phyloP scores from a whole-genome alignment of 2,329 filamentous ascomycete species.

The Paecilomyces formosus region DNA sequence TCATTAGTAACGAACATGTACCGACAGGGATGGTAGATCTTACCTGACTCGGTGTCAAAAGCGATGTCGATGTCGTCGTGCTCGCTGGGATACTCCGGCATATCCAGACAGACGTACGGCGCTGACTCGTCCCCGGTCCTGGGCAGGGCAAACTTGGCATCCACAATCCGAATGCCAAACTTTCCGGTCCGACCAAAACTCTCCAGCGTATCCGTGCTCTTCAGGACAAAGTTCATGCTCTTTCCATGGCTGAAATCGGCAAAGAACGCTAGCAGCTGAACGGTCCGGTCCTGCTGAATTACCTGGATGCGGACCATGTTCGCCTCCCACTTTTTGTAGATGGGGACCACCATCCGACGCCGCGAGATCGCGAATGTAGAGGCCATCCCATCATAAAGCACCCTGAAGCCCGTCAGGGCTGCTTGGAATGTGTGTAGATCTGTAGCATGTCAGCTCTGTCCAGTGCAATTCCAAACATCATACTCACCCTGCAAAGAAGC shows the following conservation, averaged over 20 bases:
- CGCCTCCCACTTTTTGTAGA: slow-evolving; percentile 92
- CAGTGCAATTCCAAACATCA: no score
- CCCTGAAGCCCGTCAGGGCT: slow-evolving; percentile 71
- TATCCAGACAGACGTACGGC: slow-evolving; percentile 75
- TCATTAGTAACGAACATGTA: slow-evolving; percentile 2
- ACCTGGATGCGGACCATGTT: slow-evolving; percentile 73
- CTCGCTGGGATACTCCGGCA: slow-evolving; percentile 82
- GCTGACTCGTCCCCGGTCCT: slow-evolving; percentile 48
- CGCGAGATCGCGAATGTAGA: slow-evolving; percentile 73
- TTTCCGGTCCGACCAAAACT: slow-evolving; percentile 57
- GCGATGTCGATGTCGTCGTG: slow-evolving; percentile 84
- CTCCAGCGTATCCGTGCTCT: slow-evolving; percentile 78
- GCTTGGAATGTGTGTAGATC: slow-evolving; percentile 73
- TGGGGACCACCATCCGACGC: slow-evolving; percentile 80
- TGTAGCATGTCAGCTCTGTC: slow-evolving; percentile 6
- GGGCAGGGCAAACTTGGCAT: slow-evolving; percentile 84
- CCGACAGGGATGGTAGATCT: slow-evolving; percentile 29
- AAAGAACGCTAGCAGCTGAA: slow-evolving; percentile 80
- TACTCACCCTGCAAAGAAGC: slow-evolving; percentile 43
- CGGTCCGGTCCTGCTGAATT: slow-evolving; percentile 64
- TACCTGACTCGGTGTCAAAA: slow-evolving; percentile 73
- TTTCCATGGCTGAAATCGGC: slow-evolving; percentile 79
- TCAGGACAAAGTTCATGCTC: slow-evolving; percentile 82
- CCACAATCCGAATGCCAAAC: slow-evolving; percentile 68
- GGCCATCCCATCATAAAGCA: slow-evolving; percentile 65